Percentiles rank a stretch among this genome's conserved stretches.
Conservation (phyloP, 768 basidiomycete genomes). For the Hericium rajendrae region DNA sequence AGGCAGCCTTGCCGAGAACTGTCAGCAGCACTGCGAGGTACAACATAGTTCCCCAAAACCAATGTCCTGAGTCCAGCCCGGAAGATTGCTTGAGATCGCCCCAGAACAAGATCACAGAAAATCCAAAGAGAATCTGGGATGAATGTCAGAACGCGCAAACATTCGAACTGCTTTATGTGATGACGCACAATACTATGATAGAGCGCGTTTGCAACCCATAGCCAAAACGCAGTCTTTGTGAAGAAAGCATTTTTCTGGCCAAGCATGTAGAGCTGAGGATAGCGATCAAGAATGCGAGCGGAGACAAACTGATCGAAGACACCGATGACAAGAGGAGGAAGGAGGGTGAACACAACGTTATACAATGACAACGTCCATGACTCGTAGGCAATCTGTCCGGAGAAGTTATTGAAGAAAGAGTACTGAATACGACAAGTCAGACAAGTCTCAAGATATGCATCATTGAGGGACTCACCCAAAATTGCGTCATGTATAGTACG, state of each 20-base stretch:
- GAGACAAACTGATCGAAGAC: conserved; percentile 98
- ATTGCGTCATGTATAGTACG: conserved; percentile 94
- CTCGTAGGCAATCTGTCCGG: conserved; percentile 96
- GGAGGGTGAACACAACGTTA: conserved; percentile 91
- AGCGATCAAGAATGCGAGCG: conserved; percentile 90
- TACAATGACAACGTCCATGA: conserved; percentile 98
- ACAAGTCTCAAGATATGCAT: conserved; percentile 1
- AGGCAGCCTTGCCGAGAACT: conserved; percentile 92
- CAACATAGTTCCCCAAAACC: conserved; percentile 98
- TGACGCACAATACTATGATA: conserved; percentile 76
- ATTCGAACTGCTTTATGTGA: neutral
- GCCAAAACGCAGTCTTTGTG: conserved; percentile 83
- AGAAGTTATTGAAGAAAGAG: conserved; percentile 99
- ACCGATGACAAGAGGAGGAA: conserved; percentile 95
- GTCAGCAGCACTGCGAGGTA: conserved; percentile 91
- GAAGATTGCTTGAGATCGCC: conserved; percentile 76
- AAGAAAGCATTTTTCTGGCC: conserved; percentile 95
- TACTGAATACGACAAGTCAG: conserved; percentile 40
- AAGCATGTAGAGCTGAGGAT: conserved; percentile 91
- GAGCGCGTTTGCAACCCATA: conserved; percentile 83
- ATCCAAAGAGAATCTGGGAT: conserved; percentile 70
- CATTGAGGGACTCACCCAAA: conserved; percentile 62
- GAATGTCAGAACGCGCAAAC: neutral
- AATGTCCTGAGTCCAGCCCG: conserved; percentile 86
- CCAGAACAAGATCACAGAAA: conserved; percentile 88